These are phyloP conservation scores for Phialophora tarda DNA, from an alignment of 2,329 filamentous ascomycete genomes.

Conservation along the genomic window DNA sequence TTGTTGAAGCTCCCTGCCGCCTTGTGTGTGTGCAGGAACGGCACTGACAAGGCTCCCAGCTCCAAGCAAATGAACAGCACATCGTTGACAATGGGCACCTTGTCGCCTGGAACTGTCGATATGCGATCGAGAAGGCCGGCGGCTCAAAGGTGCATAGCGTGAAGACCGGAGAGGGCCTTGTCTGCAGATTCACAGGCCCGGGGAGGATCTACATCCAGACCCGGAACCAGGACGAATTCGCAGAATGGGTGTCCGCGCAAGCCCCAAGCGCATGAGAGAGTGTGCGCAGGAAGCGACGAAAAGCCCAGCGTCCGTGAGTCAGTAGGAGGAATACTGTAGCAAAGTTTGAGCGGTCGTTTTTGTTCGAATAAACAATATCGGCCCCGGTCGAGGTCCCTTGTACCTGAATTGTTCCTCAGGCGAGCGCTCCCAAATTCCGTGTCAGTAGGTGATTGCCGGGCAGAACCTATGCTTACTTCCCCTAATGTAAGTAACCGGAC, in stretches of 20 bases:
- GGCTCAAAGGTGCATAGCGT: slow-evolving; percentile 20
- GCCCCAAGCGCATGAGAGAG: not conserved
- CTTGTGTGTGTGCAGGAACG: not conserved
- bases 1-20: not conserved
- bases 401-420: not conserved
- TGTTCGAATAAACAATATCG: not conserved
- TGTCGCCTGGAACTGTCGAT: slow-evolving; percentile 34
- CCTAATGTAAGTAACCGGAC: not conserved
- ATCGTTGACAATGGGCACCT: slow-evolving; percentile 36
- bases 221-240: slow-evolving; percentile 34
- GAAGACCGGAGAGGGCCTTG: slow-evolving; percentile 33
- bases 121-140: slow-evolving; percentile 33
- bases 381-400: not conserved
- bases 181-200: slow-evolving; percentile 35
- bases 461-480: not conserved
- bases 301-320: not conserved
- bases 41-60: slow-evolving; percentile 15
- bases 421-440: not conserved
- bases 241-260: slow-evolving; percentile 18
- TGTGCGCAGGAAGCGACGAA: not conserved
- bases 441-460: not conserved
- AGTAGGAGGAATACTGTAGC: not conserved
- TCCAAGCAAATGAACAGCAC: slow-evolving; percentile 31
- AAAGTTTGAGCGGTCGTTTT: not conserved
- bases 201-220: slow-evolving; percentile 36